These are phyloP conservation scores for Echinosophora koreensis DNA, from an alignment of 306 rosid species.

Conservation along the genomic window DNA sequence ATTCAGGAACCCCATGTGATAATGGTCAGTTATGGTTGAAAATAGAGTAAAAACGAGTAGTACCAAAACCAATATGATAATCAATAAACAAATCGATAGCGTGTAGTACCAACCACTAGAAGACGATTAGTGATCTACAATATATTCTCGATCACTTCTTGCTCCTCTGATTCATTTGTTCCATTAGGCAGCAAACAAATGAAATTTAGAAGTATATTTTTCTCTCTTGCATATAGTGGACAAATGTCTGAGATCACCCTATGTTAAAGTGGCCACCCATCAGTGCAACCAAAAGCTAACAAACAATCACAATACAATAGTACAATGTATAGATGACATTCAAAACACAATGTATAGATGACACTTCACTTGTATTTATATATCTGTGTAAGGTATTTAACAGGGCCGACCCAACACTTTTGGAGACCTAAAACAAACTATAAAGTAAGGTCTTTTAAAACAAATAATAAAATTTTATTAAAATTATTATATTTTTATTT, in stretches of 20 bases:
- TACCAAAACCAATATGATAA: not conserved
- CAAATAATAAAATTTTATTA: too few relatives aligned
- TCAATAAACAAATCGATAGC: not conserved
- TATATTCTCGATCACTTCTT: slow-evolving; percentile 36
- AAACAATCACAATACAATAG: not conserved
- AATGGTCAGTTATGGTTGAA: not conserved
- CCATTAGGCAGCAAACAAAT: slow-evolving; percentile 39
- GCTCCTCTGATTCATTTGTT: slow-evolving; percentile 5
- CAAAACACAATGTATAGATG: not conserved
- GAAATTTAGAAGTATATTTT: not conserved
- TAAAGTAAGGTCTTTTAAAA: too few relatives aligned
- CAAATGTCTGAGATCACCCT: slow-evolving; percentile 1
- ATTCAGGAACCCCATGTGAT: not conserved
- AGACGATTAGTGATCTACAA: slow-evolving; percentile 21
- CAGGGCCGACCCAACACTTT: too few relatives aligned
- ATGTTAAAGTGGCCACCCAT: slow-evolving; percentile 36
- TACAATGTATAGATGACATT: not conserved
- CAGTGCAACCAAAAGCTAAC: slow-evolving; percentile 23
- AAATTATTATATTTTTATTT: too few relatives aligned
- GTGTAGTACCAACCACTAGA: slow-evolving; percentile 35
- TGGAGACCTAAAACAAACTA: too few relatives aligned
- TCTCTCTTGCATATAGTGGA: slow-evolving; percentile 18
- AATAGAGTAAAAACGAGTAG: not conserved
- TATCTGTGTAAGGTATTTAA: too few relatives aligned
- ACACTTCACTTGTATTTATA: not conserved